A percentile compares a stretch with the other conserved stretches of the same genome.
phyloP scores from a whole-genome alignment of 495 filamentous ascomycete genomes.

The Zalerion maritima region DNA sequence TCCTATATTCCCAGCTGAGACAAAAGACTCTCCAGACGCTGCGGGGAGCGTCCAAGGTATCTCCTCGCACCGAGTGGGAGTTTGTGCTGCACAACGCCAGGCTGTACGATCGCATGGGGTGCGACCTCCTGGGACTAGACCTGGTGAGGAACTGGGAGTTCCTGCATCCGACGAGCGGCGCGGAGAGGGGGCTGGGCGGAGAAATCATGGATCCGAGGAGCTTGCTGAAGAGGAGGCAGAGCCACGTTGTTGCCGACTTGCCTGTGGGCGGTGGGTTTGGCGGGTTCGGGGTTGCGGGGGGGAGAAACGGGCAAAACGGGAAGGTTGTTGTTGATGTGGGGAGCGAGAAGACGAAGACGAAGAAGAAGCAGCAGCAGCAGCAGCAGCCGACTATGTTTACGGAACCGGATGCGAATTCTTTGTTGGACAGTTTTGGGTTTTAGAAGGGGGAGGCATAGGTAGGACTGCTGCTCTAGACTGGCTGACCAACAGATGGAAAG shows the following conservation, averaged over 20 bases:
- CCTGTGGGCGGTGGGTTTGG: conserved; percentile 30
- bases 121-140: conserved; percentile 82
- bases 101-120: conserved; percentile 89
- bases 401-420: conserved; percentile 75
- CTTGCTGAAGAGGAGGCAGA: conserved; percentile 55
- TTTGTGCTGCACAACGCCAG: conserved; percentile 82
- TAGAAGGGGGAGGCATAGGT: conserved; percentile 10
- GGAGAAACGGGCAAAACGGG: too few species aligned
- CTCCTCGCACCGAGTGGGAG: conserved; percentile 66
- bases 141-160: conserved; percentile 83
- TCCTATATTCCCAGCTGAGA: conserved; percentile 76
- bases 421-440: conserved; percentile 71
- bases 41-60: conserved; percentile 69
- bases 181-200: conserved; percentile 17
- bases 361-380: conserved; percentile 36
- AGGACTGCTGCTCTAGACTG: too few species aligned
- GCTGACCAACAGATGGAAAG: too few species aligned
- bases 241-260: conserved; percentile 69
- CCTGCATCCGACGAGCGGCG: conserved; percentile 33
- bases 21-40: conserved; percentile 77
- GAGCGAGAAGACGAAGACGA: conserved; percentile 27
- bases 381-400: conserved; percentile 69
- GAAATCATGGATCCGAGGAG: conserved; percentile 45
- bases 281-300: background rate
- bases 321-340: too few species aligned